Evolutionary conservation across 768 basidiomycete genomes (phyloP).

Genomic region (Lentinula lateritia): DNA sequence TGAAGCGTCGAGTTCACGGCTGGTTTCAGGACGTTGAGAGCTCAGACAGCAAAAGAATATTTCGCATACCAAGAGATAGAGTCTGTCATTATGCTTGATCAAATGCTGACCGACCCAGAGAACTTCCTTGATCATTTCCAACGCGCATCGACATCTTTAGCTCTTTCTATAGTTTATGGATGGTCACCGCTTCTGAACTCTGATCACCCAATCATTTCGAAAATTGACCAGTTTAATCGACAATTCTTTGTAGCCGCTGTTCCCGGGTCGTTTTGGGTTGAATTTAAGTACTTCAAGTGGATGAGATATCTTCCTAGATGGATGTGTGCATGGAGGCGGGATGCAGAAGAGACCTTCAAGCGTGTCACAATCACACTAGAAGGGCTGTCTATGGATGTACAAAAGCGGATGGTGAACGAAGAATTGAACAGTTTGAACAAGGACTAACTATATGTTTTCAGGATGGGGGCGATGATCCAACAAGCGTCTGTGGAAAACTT

Average conservation of each 20-base stretch:
- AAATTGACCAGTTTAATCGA: slow-evolving; percentile 14
- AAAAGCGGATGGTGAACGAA: background rate
- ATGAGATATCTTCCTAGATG: slow-evolving; percentile 22
- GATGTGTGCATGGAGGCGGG: slow-evolving; percentile 23
- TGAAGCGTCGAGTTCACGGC: background rate
- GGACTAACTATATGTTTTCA: background rate
- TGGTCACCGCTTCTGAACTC: slow-evolving; percentile 4
- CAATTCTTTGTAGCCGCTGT: slow-evolving; percentile 18
- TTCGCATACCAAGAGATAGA: background rate
- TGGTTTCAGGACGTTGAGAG: background rate
- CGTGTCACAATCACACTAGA: slow-evolving; percentile 15
- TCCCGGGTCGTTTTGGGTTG: slow-evolving; percentile 28
- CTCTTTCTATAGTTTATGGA: slow-evolving; percentile 14
- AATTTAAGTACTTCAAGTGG: slow-evolving; percentile 21
- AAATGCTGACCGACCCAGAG: background rate
- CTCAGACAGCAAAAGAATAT: background rate
- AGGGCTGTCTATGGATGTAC: slow-evolving; percentile 2
- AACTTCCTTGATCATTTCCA: background rate
- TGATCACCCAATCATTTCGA: slow-evolving; percentile 12
- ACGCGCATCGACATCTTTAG: slow-evolving; percentile 10
- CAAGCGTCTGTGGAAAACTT: background rate
- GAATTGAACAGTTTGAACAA: background rate
- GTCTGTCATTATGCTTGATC: background rate
- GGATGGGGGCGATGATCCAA: background rate
- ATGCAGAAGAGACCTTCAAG: slow-evolving; percentile 11